A percentile compares a stretch with the other conserved stretches of the same genome.
Conservation (phyloP, 1,284 basidiomycete genomes). For the Lentinula novae-zelandiae region DNA sequence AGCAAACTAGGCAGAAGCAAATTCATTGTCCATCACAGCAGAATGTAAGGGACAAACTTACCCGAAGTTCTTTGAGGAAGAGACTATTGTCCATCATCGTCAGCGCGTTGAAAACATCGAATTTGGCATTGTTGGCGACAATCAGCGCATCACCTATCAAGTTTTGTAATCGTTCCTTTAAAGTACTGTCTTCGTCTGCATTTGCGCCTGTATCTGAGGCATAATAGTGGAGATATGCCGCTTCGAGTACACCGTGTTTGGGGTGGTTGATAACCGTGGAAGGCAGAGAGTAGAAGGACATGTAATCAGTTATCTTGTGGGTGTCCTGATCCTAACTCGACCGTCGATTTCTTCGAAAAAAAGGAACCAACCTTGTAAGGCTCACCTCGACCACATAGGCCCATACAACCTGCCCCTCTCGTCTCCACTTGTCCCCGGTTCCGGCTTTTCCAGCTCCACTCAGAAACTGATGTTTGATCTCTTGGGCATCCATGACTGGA, state of each 20-base stretch:
- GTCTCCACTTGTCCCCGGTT: constrained; percentile 41
- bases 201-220: constrained; percentile 61
- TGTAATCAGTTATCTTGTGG: constrained; percentile 88
- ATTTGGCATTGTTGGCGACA: constrained; percentile 78
- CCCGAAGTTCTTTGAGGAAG: constrained; percentile 82
- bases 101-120: constrained; percentile 96
- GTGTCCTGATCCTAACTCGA: constrained; percentile 69
- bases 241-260: constrained; percentile 69
- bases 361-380: constrained; percentile 17
- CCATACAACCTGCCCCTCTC: constrained; percentile 89
- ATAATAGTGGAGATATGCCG: constrained; percentile 94
- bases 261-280: constrained; percentile 79
- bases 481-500: constrained; percentile 76
- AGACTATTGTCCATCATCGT: constrained; percentile 92
- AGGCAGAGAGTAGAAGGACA: constrained; percentile 96
- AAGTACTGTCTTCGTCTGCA: constrained; percentile 52
- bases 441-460: constrained; percentile 69
- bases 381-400: constrained; percentile 91
- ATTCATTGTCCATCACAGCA: constrained; percentile 13
- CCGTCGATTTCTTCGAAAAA: not conserved
- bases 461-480: constrained; percentile 85
- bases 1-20: constrained; percentile 66
- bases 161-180: constrained; percentile 71
- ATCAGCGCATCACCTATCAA: constrained; percentile 79
- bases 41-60: constrained; percentile 29